These are phyloP conservation scores for Wickerhamomyces ciferrii DNA, from an alignment of 805 yeast genomes.

Conservation along the genomic window DNA sequence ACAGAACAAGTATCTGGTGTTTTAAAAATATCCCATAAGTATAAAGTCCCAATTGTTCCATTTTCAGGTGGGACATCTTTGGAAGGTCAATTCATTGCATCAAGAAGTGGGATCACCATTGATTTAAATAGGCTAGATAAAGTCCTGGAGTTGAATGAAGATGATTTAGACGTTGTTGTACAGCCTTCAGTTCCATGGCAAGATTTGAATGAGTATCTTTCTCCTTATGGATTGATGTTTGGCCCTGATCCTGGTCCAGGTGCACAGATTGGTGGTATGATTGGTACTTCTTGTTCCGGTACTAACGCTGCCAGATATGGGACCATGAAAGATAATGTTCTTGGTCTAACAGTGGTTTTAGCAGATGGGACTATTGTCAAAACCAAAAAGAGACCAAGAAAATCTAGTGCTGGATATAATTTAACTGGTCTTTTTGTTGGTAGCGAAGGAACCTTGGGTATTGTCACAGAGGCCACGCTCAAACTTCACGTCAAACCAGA, in stretches of 20 bases:
- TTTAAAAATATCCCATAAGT: slow-evolving; percentile 55
- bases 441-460: slow-evolving; percentile 75
- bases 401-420: slow-evolving; percentile 77
- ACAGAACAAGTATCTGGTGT: slow-evolving; percentile 65
- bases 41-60: slow-evolving; percentile 69
- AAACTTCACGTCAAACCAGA: slow-evolving; percentile 62
- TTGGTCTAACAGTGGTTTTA: slow-evolving; percentile 65
- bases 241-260: slow-evolving; percentile 84
- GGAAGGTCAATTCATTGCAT: slow-evolving; percentile 77
- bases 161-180: slow-evolving; percentile 67
- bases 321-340: slow-evolving; percentile 71
- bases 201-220: slow-evolving; percentile 48
- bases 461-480: slow-evolving; percentile 72
- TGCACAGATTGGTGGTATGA: slow-evolving; percentile 76
- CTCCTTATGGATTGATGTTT: slow-evolving; percentile 48
- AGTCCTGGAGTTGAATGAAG: slow-evolving; percentile 48
- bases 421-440: slow-evolving; percentile 73
- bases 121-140: slow-evolving; percentile 59
- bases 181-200: slow-evolving; percentile 84
- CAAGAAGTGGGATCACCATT: slow-evolving; percentile 61
- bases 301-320: slow-evolving; percentile 78
- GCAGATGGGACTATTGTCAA: slow-evolving; percentile 78
- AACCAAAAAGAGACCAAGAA: slow-evolving; percentile 70
- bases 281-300: slow-evolving; percentile 75
- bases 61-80: slow-evolving; percentile 74